Evolutionary conservation across 2,329 filamentous ascomycete genomes (phyloP).

Genomic region (Apiospora sp.): DNA sequence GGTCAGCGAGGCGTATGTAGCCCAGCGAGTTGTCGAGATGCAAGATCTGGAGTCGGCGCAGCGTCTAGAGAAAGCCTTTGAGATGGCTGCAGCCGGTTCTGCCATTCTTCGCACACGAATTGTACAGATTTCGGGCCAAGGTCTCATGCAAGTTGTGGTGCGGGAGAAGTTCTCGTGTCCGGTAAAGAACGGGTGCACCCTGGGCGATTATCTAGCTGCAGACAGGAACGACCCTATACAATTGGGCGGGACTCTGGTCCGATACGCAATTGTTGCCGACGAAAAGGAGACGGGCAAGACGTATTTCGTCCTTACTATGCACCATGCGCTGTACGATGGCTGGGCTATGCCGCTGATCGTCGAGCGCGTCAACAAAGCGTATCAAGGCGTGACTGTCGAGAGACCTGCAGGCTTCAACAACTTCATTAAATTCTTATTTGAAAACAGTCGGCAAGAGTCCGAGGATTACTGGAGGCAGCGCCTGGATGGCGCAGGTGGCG

Average conservation of each 20-base stretch:
- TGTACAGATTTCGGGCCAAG: slow-evolving; percentile 52
- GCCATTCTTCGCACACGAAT: slow-evolving; percentile 59
- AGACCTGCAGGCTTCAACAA: slow-evolving; percentile 54
- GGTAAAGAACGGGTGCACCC: slow-evolving; percentile 43
- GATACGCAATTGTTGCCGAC: slow-evolving; percentile 52
- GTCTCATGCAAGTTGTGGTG: slow-evolving; percentile 57
- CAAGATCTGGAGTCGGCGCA: slow-evolving; percentile 45
- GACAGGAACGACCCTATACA: slow-evolving; percentile 52
- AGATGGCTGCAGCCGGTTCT: slow-evolving; percentile 46
- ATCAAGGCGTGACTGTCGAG: slow-evolving; percentile 43
- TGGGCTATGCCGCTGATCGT: slow-evolving; percentile 62
- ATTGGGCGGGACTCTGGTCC: slow-evolving; percentile 55
- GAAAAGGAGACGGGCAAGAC: slow-evolving; percentile 39
- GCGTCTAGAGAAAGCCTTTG: slow-evolving; percentile 53
- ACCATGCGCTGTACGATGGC: slow-evolving; percentile 65
- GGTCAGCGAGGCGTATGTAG: slow-evolving; percentile 60
- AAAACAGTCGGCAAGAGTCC: slow-evolving; percentile 48
- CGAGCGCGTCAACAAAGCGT: slow-evolving; percentile 56
- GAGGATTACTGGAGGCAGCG: slow-evolving; percentile 57
- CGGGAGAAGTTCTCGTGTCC: slow-evolving; percentile 45
- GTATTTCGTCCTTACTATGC: slow-evolving; percentile 61
- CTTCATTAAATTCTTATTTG: slow-evolving; percentile 57
- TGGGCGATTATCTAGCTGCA: slow-evolving; percentile 50
- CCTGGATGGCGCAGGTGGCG: slow-evolving; percentile 52
- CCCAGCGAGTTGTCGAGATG: slow-evolving; percentile 56